These are phyloP conservation scores for Acacia confusa DNA, from an alignment of 306 rosid species.

Conservation along the genomic window DNA sequence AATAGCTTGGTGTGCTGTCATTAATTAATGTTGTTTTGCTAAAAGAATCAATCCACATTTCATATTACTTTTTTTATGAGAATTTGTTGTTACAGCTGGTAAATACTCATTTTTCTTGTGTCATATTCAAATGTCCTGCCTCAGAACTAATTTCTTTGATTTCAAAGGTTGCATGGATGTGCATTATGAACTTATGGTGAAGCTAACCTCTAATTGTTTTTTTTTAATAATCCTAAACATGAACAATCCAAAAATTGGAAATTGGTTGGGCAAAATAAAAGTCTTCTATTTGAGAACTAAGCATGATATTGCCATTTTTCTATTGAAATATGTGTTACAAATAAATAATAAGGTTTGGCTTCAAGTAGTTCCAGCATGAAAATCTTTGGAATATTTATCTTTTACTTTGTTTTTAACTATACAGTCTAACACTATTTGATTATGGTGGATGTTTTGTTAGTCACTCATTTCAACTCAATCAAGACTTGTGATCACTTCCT, in stretches of 20 bases:
- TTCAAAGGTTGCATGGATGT: neutral
- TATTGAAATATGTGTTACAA: neutral
- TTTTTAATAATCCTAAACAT: constrained; percentile 14
- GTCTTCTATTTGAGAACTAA: constrained; percentile 16
- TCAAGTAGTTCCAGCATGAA: neutral
- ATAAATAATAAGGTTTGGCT: neutral
- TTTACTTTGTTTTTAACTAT: constrained; percentile 24
- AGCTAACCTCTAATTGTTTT: neutral
- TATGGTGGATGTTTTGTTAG: constrained; percentile 57
- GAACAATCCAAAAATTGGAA: constrained; percentile 25
- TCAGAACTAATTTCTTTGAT: neutral
- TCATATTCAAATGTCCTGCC: neutral
- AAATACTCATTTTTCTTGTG: neutral
- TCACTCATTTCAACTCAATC: constrained; percentile 88
- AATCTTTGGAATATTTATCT: constrained; percentile 6
- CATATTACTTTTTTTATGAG: neutral
- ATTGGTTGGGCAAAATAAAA: neutral
- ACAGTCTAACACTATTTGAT: constrained; percentile 30
- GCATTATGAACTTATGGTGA: neutral
- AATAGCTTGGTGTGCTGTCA: neutral
- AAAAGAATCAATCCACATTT: neutral
- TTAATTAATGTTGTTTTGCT: neutral
- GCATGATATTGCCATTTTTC: constrained; percentile 25
- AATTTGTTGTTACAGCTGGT: neutral
- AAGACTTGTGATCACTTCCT: constrained; percentile 81